A percentile compares a stretch with the other conserved stretches of the same genome.
These are phyloP conservation scores for Scutellaria galericulata DNA, from an alignment of 257 asterid species.

Conservation along the genomic window DNA sequence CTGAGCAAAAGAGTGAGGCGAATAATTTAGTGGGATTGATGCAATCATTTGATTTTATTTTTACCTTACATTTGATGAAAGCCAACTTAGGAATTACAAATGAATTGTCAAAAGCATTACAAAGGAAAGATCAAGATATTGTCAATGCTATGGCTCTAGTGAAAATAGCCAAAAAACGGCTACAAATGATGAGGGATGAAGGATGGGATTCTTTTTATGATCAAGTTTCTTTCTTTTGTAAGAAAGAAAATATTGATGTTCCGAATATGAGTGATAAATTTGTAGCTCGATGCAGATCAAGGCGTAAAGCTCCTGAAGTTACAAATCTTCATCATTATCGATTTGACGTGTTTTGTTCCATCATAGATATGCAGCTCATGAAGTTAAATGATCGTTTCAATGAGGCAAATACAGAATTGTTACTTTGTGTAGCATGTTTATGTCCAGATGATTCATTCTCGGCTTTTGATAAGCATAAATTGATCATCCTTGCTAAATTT, in stretches of 20 bases:
- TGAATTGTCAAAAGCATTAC: background rate
- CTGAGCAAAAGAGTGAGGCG: background rate
- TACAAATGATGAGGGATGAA: conserved; percentile 12
- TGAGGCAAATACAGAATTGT: background rate
- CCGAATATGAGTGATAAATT: background rate
- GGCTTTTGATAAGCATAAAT: conserved; percentile 1
- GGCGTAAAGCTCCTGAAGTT: no score
- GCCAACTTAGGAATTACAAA: background rate
- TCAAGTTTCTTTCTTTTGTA: conserved; percentile 18
- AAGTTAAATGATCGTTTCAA: background rate
- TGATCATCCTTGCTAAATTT: background rate
- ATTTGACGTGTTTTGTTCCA: no score
- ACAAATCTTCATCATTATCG: no score
- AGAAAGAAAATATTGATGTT: background rate
- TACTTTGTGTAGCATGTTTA: background rate
- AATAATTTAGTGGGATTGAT: background rate
- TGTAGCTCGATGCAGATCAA: no score
- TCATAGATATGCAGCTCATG: no score
- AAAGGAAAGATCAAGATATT: conserved; percentile 1
- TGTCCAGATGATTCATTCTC: background rate
- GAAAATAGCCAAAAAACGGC: conserved; percentile 1
- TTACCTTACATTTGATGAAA: background rate
- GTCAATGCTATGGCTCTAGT: background rate
- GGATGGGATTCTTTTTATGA: conserved; percentile 13
- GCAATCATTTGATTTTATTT: background rate